These are phyloP conservation scores for Quaeritorhiza haematococci DNA, from an alignment of 371 early-diverging fungal species.

Conservation along the genomic window DNA sequence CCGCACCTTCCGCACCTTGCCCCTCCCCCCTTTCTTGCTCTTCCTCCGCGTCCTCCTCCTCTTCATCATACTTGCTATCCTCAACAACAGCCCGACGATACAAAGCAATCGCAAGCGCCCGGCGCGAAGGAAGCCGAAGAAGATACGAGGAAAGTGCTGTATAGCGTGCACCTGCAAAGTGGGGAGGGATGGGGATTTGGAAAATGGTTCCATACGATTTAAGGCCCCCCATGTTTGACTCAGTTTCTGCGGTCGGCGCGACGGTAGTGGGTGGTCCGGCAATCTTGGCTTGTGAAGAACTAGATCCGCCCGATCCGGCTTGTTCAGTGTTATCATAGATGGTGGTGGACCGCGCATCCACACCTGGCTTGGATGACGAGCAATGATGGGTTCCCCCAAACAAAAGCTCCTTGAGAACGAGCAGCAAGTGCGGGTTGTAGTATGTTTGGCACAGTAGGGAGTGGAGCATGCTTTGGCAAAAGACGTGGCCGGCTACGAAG, in stretches of 20 bases:
- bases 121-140: constrained; percentile 27
- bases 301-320: no score
- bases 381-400: constrained; percentile 30
- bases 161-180: constrained; percentile 31
- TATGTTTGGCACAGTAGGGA: constrained; percentile 60
- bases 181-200: constrained; percentile 10
- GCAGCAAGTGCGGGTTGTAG: constrained; percentile 53
- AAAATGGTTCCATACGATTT: constrained; percentile 15
- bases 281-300: background rate
- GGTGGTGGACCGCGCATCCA: no score
- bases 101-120: constrained; percentile 51
- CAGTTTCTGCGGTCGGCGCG: background rate
- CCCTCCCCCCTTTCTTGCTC: no score
- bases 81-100: constrained; percentile 37
- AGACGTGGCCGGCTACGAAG: constrained; percentile 63
- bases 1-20: constrained; percentile 20
- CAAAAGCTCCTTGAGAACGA: constrained; percentile 43
- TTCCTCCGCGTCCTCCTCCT: constrained; percentile 33
- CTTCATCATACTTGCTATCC: constrained; percentile 2
- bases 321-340: background rate
- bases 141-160: constrained; percentile 32
- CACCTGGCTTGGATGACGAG: no score
- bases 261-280: background rate
- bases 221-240: background rate
- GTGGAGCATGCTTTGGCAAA: constrained; percentile 59